These are phyloP conservation scores for Sanchytrium tribonematis DNA, from an alignment of 371 early-diverging fungal genomes.

Conservation along the genomic window DNA sequence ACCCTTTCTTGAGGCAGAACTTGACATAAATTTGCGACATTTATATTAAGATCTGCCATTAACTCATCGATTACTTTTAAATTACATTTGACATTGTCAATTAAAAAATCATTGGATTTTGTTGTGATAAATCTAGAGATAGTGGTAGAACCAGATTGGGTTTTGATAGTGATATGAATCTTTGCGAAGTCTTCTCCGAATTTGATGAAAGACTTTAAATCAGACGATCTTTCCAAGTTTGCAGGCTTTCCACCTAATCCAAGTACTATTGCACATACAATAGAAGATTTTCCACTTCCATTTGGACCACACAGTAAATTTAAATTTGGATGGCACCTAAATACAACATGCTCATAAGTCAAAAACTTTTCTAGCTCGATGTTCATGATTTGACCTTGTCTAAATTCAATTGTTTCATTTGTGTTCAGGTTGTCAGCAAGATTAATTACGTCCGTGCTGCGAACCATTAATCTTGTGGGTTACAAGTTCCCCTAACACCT, in stretches of 20 bases:
- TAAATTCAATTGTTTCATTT: too few relatives aligned
- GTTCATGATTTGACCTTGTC: too few relatives aligned
- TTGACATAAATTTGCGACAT: slow-evolving; percentile 2
- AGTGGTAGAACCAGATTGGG: slow-evolving; percentile 7
- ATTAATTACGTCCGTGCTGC: too few relatives aligned
- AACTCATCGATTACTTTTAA: too few relatives aligned
- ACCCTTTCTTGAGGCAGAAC: slow-evolving; percentile 3
- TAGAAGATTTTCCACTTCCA: slow-evolving; percentile 93
- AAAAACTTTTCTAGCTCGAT: too few relatives aligned
- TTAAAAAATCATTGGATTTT: slow-evolving; percentile 31
- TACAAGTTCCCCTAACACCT: too few relatives aligned
- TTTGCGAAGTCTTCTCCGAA: slow-evolving; percentile 46
- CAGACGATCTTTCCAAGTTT: slow-evolving; percentile 55
- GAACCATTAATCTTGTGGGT: too few relatives aligned
- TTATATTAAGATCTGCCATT: slow-evolving; percentile 1
- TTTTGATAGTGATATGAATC: slow-evolving; percentile 49
- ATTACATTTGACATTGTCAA: too few relatives aligned
- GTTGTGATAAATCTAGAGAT: slow-evolving; percentile 33
- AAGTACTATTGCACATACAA: slow-evolving; percentile 87
- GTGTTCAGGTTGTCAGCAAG: too few relatives aligned
- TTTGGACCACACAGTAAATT: slow-evolving; percentile 19
- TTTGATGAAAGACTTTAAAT: slow-evolving; percentile 66
- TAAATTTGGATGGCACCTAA: slow-evolving; percentile 9
- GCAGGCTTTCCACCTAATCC: slow-evolving; percentile 68
- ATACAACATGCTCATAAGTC: too few relatives aligned